Percentiles rank a stretch among this genome's conserved stretches.
phyloP scores from a whole-genome alignment of 1,284 basidiomycete genomes.

The Ustilago nuda region DNA sequence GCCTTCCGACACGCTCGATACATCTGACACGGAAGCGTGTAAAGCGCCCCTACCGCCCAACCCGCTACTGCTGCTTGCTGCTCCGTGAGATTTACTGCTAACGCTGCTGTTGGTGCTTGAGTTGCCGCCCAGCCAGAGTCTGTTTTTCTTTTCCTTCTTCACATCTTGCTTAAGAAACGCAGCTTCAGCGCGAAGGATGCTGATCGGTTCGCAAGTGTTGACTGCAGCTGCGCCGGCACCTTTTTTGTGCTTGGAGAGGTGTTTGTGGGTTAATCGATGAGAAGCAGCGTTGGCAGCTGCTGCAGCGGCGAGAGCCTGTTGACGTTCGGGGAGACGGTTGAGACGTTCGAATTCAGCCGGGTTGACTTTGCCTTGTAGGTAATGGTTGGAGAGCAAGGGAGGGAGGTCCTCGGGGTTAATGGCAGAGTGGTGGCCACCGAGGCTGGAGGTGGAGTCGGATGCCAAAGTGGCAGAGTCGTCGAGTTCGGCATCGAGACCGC shows the following conservation, averaged over 20 bases:
- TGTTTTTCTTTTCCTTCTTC: slow-evolving; percentile 25
- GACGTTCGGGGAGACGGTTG: slow-evolving; percentile 34
- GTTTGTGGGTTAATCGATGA: slow-evolving; percentile 26
- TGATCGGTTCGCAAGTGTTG: slow-evolving; percentile 40
- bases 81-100: slow-evolving; percentile 7
- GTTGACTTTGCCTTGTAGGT: slow-evolving; percentile 37
- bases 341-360: slow-evolving; percentile 32
- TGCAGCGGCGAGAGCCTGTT: slow-evolving; percentile 20
- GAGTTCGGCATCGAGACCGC: slow-evolving; percentile 45
- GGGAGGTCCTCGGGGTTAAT: slow-evolving; percentile 41
- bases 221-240: slow-evolving; percentile 1
- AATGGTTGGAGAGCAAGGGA: slow-evolving; percentile 44
- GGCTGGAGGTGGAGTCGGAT: slow-evolving; percentile 8
- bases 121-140: slow-evolving; percentile 10
- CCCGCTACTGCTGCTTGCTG: background rate
- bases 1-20: slow-evolving; percentile 20
- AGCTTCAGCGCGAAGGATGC: slow-evolving; percentile 46
- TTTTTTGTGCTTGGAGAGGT: slow-evolving; percentile 37
- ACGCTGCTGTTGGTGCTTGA: slow-evolving; percentile 21
- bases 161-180: slow-evolving; percentile 36
- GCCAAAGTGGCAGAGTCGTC: slow-evolving; percentile 6
- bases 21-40: slow-evolving; percentile 26
- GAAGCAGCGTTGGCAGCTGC: slow-evolving; percentile 12
- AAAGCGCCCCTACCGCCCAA: background rate
- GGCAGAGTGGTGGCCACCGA: background rate